Evolutionary conservation across 495 filamentous ascomycete genomes (phyloP), one percentile per base, ranked within the genome.

Genomic region (Penicillium angulare): DNA sequence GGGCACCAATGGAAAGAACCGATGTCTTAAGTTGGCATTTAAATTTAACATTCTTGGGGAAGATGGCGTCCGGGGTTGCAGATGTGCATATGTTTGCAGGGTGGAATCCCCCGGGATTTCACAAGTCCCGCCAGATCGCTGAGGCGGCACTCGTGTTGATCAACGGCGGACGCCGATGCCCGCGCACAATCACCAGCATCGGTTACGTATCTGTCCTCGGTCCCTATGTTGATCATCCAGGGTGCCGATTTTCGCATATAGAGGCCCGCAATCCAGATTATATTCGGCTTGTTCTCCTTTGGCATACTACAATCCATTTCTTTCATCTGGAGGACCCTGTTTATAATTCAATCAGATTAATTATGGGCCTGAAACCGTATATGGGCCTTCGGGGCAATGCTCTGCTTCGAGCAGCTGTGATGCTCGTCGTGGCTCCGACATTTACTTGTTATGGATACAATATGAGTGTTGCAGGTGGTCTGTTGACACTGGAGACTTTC

Each of bases 381-480:
- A 39, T 59, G 47, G 56, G 56, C 44, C 47, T 59, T 12, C 36
- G 56, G 32, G 56, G 56, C 33, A 43, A 49, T 49, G 36, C 48
- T 16, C 56, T 59, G 16, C 53, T 55, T 31, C 20, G 49, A 20
- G 56, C 56, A 15, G 53, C 56, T 26, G 53, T 59, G 4, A 24
- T 42, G 39, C 48, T 59, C 10, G 56, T 59, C 36, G 56, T 71
- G 21, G 55, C 54, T 13, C 68, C 68, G 44, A 63, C 61, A 22
- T 74, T 69, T 55, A 65, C 68, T 24, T 56, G 72, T 12, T 74
- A 74, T 56, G 72, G 74, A 16, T 77, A 73, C 57, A 72, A 75
- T 48, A 60, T 73, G 34, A 66, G 69, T 26, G 67, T 65, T 34
- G 53, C 69, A 34, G 63, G 67, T 34, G 62, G 66, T 56, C 13